A percentile compares a stretch with the other conserved stretches of the same genome.
Conservation (phyloP, 2,329 filamentous ascomycete genomes). For the Teratosphaeria viscida region DNA sequence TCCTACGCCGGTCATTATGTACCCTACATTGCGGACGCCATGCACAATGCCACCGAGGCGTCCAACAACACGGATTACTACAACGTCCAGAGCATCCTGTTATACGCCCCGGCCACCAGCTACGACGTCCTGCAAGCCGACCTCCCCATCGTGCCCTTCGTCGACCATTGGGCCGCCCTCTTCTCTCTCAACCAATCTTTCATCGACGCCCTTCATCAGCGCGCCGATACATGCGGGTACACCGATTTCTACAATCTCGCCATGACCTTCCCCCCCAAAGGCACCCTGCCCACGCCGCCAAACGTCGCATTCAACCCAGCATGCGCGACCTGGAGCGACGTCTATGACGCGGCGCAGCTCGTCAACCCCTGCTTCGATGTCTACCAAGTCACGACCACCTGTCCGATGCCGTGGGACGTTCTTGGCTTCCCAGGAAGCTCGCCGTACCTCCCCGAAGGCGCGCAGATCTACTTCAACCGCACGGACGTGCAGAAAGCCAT, state of each 20-base stretch:
- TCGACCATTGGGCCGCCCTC: slow-evolving; percentile 50
- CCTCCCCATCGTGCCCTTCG: slow-evolving; percentile 45
- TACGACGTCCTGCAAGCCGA: slow-evolving; percentile 42
- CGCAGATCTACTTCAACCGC: slow-evolving; percentile 38
- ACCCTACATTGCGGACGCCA: slow-evolving; percentile 62
- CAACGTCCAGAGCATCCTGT: slow-evolving; percentile 54
- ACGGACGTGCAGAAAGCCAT: slow-evolving; percentile 29
- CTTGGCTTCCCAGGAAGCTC: slow-evolving; percentile 58
- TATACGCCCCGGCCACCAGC: slow-evolving; percentile 23
- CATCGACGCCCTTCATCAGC: slow-evolving; percentile 41
- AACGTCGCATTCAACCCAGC: slow-evolving; percentile 33
- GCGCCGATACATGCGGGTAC: slow-evolving; percentile 50
- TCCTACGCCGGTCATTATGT: slow-evolving; percentile 31
- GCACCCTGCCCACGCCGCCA: slow-evolving; percentile 46
- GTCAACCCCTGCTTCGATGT: slow-evolving; percentile 72
- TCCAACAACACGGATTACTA: slow-evolving; percentile 42
- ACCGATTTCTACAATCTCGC: slow-evolving; percentile 49
- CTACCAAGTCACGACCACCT: slow-evolving; percentile 59
- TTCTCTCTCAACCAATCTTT: slow-evolving; percentile 56
- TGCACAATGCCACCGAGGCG: slow-evolving; percentile 58
- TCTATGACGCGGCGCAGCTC: slow-evolving; percentile 42
- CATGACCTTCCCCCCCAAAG: slow-evolving; percentile 57
- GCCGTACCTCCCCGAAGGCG: slow-evolving; percentile 52
- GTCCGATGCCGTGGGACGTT: slow-evolving; percentile 59
- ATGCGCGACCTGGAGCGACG: slow-evolving; percentile 43